Percentiles rank a stretch among this genome's conserved stretches.
Evolutionary conservation across 352 stramenopile species (phyloP).

Genomic region (Phytophthora sansomeana): DNA sequence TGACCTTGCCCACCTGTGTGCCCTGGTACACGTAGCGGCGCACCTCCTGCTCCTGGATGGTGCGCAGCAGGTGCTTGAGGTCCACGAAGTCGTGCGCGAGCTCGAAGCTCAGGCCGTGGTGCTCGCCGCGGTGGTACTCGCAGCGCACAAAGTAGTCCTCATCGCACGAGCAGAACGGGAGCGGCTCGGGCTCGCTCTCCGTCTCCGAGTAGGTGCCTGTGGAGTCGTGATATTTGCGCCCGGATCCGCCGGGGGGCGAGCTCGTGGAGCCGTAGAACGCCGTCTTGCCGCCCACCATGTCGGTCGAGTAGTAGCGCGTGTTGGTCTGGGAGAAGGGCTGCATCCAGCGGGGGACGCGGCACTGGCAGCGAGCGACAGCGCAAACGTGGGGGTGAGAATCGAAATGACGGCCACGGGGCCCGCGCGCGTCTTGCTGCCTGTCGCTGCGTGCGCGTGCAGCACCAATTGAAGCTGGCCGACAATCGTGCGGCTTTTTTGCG

Average conservation of each 20-base stretch:
- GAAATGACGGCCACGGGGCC: conserved; percentile 23
- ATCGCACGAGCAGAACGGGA: conserved; percentile 58
- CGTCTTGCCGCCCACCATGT: conserved; percentile 28
- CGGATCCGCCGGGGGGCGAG: conserved; percentile 18
- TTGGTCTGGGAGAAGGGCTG: conserved; percentile 14
- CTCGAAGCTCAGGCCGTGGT: conserved; percentile 63
- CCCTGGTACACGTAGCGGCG: conserved; percentile 60
- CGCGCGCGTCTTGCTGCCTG: conserved; percentile 14
- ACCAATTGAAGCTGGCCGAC: conserved; percentile 19
- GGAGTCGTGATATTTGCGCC: conserved; percentile 42
- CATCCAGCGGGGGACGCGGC: conserved; percentile 18
- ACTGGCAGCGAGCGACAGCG: conserved; percentile 4
- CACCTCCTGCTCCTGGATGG: conserved; percentile 57
- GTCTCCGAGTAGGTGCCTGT: conserved; percentile 55
- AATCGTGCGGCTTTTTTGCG: conserved; percentile 28
- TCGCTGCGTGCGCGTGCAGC: conserved; percentile 19
- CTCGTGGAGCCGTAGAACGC: conserved; percentile 28
- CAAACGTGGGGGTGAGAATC: conserved; percentile 22
- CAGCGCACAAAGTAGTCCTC: conserved; percentile 55
- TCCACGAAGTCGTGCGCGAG: conserved; percentile 58
- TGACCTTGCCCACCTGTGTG: conserved; percentile 63
- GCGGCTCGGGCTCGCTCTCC: conserved; percentile 57
- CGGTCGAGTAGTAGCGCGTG: conserved; percentile 6
- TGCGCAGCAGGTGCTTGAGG: conserved; percentile 56
- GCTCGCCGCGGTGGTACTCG: conserved; percentile 56